These are phyloP conservation scores for Monascus purpureus DNA, from an alignment of 495 filamentous ascomycete genomes.

Conservation along the genomic window DNA sequence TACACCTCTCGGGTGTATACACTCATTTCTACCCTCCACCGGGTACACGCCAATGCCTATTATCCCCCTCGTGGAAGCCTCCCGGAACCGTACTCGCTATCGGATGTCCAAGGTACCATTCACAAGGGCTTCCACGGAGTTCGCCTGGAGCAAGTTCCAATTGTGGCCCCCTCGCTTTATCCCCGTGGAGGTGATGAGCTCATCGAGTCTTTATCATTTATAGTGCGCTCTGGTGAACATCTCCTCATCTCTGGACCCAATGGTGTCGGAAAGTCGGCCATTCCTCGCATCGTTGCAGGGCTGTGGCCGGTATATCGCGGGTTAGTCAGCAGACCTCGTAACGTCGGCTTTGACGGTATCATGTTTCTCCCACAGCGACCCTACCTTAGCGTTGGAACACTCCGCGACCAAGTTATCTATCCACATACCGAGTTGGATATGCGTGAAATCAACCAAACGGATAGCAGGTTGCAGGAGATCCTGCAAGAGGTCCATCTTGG, in stretches of 20 bases:
- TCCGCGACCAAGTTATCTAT: conserved; percentile 96
- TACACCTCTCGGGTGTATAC: conserved; percentile 95
- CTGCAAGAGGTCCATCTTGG: conserved; percentile 75
- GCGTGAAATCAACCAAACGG: conserved; percentile 62
- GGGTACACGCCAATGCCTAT: conserved; percentile 84
- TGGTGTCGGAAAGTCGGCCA: conserved; percentile 84
- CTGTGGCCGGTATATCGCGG: conserved; percentile 95
- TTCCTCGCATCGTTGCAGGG: conserved; percentile 79
- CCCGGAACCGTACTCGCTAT: conserved; percentile 72
- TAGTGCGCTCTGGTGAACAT: conserved; percentile 82
- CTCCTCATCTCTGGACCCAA: conserved; percentile 91
- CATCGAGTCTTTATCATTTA: conserved; percentile 74
- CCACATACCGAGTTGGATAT: conserved; percentile 91
- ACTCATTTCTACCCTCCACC: conserved; percentile 84
- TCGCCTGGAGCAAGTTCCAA: conserved; percentile 81
- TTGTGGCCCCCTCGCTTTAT: conserved; percentile 68
- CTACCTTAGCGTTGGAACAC: conserved; percentile 86
- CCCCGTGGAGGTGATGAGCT: conserved; percentile 83
- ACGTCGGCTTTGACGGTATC: conserved; percentile 72
- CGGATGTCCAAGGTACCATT: conserved; percentile 81
- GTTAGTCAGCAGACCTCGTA: conserved; percentile 72
- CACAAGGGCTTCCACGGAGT: conserved; percentile 93
- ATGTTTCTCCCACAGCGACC: conserved; percentile 97
- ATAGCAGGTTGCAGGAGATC: conserved; percentile 57
- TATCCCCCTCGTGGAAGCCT: conserved; percentile 49